Percentiles rank a stretch among this genome's conserved stretches.
These are phyloP conservation scores for Fusarium sp. DNA, from an alignment of 2,329 filamentous ascomycete genomes.

Conservation along the genomic window DNA sequence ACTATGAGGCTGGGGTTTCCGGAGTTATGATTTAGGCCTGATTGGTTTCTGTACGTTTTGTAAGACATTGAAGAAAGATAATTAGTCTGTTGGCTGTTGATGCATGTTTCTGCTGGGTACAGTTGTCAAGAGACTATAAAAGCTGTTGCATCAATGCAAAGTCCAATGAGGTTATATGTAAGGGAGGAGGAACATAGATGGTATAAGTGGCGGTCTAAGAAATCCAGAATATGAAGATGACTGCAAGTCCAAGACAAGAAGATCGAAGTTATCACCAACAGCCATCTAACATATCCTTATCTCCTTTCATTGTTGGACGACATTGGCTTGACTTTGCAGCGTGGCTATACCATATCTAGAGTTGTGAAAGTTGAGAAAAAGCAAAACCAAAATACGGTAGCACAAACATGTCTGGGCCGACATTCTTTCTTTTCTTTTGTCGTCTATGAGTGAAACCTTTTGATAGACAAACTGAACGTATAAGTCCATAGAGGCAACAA, in stretches of 20 bases:
- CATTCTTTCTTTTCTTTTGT: slow-evolving; percentile 4
- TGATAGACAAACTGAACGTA: neutral
- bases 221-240: slow-evolving; percentile 10
- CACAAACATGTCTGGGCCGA: neutral
- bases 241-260: slow-evolving; percentile 15
- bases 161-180: slow-evolving; percentile 32
- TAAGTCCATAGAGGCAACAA: neutral
- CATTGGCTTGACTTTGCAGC: slow-evolving; percentile 19
- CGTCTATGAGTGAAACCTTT: slow-evolving; percentile 1
- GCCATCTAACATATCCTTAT: neutral
- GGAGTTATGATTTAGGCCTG: neutral
- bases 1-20: slow-evolving; percentile 2
- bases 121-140: neutral
- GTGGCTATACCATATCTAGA: neutral
- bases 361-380: neutral
- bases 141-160: slow-evolving; percentile 11
- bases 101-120: slow-evolving; percentile 18
- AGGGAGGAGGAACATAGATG: slow-evolving; percentile 16
- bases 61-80: slow-evolving; percentile 15
- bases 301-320: slow-evolving; percentile 1
- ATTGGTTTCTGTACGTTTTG: slow-evolving; percentile 24
- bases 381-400: neutral
- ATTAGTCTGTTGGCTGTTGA: neutral
- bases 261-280: slow-evolving; percentile 1
- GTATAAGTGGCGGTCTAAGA: slow-evolving; percentile 17